phyloP scores from a whole-genome alignment of 2,329 filamentous ascomycete species.

The Cordyceps cateniannulata region DNA sequence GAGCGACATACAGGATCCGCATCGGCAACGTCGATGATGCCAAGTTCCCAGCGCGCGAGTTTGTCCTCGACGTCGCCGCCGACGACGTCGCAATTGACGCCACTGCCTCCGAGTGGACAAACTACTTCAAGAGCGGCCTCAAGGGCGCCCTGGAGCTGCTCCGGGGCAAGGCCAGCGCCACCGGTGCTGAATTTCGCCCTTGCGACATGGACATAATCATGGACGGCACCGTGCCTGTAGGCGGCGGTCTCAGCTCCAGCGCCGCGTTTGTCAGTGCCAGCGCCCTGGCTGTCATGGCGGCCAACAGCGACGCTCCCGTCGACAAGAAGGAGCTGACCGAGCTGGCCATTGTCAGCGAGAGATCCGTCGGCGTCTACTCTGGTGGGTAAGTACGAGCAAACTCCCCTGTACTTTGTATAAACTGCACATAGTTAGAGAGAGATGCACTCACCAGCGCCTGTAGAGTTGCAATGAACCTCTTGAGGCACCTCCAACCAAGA shows the following conservation, averaged over 20 bases:
- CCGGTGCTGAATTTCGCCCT: constrained; percentile 50
- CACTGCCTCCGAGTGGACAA: constrained; percentile 85
- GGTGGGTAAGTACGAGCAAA: constrained; percentile 60
- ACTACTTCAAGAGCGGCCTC: constrained; percentile 95
- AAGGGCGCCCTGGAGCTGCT: constrained; percentile 75
- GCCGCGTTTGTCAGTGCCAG: constrained; percentile 90
- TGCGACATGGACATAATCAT: constrained; percentile 78
- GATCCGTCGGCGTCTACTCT: constrained; percentile 91
- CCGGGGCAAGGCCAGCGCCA: constrained; percentile 53
- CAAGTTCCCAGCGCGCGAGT: constrained; percentile 71
- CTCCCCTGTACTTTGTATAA: background rate
- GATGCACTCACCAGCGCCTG: background rate
- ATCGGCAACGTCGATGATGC: constrained; percentile 74
- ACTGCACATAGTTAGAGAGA: background rate
- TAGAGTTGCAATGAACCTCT: background rate
- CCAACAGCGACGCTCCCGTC: constrained; percentile 70
- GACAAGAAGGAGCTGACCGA: constrained; percentile 91
- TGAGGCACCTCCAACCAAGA: background rate
- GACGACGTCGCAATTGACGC: constrained; percentile 74
- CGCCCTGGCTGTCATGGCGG: constrained; percentile 78
- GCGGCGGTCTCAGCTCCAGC: constrained; percentile 87
- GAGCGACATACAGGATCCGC: constrained; percentile 57
- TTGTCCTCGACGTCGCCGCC: constrained; percentile 58
- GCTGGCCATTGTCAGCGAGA: constrained; percentile 88
- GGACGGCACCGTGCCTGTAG: constrained; percentile 86